These are phyloP conservation scores for Pseudoneurospora amorphoporcata DNA, from an alignment of 495 filamentous ascomycete species.

Conservation along the genomic window DNA sequence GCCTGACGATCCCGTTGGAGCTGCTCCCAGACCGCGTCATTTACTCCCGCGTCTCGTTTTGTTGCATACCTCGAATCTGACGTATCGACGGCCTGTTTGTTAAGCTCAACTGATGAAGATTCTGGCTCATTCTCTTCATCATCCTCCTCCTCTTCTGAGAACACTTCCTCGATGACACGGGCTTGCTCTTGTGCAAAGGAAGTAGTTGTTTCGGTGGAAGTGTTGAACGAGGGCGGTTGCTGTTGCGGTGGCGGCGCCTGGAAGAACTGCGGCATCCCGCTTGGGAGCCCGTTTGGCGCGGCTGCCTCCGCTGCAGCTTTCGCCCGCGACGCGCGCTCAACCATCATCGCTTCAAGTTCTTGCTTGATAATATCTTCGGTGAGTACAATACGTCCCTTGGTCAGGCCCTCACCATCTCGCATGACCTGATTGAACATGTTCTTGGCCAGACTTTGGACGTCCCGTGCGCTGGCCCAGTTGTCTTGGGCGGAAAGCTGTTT, in stretches of 20 bases:
- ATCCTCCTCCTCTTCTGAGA: background rate
- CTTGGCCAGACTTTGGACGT: conserved; percentile 49
- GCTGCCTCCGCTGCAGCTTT: background rate
- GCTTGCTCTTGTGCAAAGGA: background rate
- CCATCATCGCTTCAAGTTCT: conserved; percentile 34
- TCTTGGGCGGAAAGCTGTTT: conserved; percentile 29
- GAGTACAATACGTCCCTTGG: conserved; percentile 11
- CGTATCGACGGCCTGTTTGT: conserved; percentile 2
- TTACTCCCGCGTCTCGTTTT: conserved; percentile 45
- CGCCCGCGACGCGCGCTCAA: conserved; percentile 29
- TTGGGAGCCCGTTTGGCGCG: background rate
- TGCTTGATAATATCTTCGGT: conserved; percentile 24
- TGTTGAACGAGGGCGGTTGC: background rate
- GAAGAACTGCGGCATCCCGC: background rate
- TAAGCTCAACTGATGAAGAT: background rate
- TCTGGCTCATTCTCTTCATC: background rate
- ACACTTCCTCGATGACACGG: background rate
- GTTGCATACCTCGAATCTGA: background rate
- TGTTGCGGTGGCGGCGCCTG: background rate
- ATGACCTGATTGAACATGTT: conserved; percentile 38
- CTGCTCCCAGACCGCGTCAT: conserved; percentile 51
- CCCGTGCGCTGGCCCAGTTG: conserved; percentile 62
- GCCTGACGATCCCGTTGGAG: conserved; percentile 40
- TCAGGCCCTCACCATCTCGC: conserved; percentile 15
- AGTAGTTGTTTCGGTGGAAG: background rate